Evolutionary conservation across 2,329 filamentous ascomycete species (phyloP).

Genomic region (Ophiostoma tasmaniense): DNA sequence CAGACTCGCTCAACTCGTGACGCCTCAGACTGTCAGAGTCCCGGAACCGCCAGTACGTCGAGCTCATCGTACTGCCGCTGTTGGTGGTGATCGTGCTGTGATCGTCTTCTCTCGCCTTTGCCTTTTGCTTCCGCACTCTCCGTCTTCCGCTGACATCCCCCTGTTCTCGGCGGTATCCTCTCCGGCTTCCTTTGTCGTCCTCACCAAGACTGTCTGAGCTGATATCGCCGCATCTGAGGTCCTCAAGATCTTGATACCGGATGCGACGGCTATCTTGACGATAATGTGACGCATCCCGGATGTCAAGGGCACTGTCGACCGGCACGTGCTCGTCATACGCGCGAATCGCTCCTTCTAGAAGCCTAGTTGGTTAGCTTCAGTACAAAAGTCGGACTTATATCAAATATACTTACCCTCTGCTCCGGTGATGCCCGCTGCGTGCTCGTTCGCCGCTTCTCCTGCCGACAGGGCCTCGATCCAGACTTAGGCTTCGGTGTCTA

Average conservation of each 20-base stretch:
- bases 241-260: background rate
- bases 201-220: background rate
- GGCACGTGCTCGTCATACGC: background rate
- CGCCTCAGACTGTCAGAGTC: conserved; percentile 7
- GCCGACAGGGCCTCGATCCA: background rate
- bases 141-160: background rate
- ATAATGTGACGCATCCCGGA: background rate
- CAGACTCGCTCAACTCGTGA: background rate
- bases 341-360: background rate
- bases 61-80: conserved; percentile 1
- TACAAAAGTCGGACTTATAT: background rate
- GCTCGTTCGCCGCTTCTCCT: background rate
- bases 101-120: background rate
- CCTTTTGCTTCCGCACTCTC: background rate
- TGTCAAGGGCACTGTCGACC: background rate
- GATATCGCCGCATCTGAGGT: background rate
- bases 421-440: background rate
- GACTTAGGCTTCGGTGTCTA: background rate
- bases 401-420: background rate
- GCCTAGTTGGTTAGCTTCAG: background rate
- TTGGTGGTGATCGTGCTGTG: background rate
- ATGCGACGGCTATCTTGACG: background rate
- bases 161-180: background rate
- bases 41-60: conserved; percentile 6
- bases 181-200: background rate